Conservation (phyloP, 176 grass and related monocot species). For the Musa acuminata region DNA sequence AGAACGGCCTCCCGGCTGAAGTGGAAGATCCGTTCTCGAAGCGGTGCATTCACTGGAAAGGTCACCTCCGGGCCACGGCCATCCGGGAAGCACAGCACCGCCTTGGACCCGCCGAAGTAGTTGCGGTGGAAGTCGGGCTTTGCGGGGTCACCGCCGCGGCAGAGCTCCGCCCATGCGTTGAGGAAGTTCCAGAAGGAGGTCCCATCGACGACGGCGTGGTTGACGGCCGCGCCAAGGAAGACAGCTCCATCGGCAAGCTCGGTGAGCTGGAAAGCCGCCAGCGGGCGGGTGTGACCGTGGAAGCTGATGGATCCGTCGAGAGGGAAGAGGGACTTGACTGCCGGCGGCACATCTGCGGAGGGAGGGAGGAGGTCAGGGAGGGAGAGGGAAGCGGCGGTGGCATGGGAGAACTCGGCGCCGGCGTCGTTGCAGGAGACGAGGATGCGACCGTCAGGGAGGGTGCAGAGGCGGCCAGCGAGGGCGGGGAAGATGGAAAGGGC, state of each 20-base stretch:
- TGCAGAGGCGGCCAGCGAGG: slow-evolving; percentile 69
- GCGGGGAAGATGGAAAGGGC: slow-evolving; percentile 49
- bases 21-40: slow-evolving; percentile 74
- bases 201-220: slow-evolving; percentile 79
- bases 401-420: slow-evolving; percentile 65
- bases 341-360: slow-evolving; percentile 51
- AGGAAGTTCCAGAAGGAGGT: slow-evolving; percentile 96
- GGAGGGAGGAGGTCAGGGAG: slow-evolving; percentile 45
- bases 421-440: slow-evolving; percentile 77
- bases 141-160: slow-evolving; percentile 48
- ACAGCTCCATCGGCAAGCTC: slow-evolving; percentile 62
- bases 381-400: slow-evolving; percentile 41
- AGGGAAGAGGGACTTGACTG: slow-evolving; percentile 62
- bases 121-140: slow-evolving; percentile 52
- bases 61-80: slow-evolving; percentile 53
- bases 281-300: slow-evolving; percentile 57
- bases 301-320: slow-evolving; percentile 70
- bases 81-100: slow-evolving; percentile 60
- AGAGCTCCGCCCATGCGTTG: slow-evolving; percentile 69
- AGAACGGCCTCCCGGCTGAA: slow-evolving; percentile 54
- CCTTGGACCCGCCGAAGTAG: slow-evolving; percentile 66
- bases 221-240: slow-evolving; percentile 68
- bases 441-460: slow-evolving; percentile 54
- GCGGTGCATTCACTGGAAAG: slow-evolving; percentile 58
- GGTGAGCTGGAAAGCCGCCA: slow-evolving; percentile 81